These are phyloP conservation scores for Quercus suber DNA, from an alignment of 306 rosid species.

Conservation along the genomic window DNA sequence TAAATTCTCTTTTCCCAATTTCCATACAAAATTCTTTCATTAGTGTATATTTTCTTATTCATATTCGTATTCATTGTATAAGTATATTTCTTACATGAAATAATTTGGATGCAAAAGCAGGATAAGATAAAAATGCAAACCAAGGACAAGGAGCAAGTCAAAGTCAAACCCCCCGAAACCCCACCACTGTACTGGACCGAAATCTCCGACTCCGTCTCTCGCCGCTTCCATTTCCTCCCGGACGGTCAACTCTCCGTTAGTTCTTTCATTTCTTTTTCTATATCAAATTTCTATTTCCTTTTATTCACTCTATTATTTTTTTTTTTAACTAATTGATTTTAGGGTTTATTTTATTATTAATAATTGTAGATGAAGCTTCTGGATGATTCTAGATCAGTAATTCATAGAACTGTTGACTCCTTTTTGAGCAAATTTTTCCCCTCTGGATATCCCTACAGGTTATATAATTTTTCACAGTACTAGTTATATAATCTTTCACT, in stretches of 20 bases:
- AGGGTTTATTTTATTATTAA: neutral
- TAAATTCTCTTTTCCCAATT: too few relatives aligned
- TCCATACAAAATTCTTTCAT: too few relatives aligned
- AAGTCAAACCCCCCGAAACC: constrained; percentile 31
- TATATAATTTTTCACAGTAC: neutral
- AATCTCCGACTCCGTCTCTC: constrained; percentile 56
- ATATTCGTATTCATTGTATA: neutral
- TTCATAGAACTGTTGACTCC: constrained; percentile 54
- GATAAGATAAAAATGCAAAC: constrained; percentile 44
- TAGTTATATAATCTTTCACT: neutral
- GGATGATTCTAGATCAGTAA: constrained; percentile 65
- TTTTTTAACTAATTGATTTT: neutral
- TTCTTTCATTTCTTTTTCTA: neutral
- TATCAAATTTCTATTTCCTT: neutral
- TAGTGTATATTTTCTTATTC: neutral
- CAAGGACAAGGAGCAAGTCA: constrained; percentile 24
- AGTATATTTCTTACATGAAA: neutral
- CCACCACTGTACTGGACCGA: constrained; percentile 59
- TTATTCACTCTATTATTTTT: neutral
- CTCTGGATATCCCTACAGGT: constrained; percentile 93
- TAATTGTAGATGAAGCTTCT: constrained; percentile 46
- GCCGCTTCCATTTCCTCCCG: constrained; percentile 56
- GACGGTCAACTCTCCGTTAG: constrained; percentile 66
- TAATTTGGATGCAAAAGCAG: constrained; percentile 9
- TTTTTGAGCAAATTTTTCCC: constrained; percentile 80